Evolutionary conservation across 2,329 filamentous ascomycete species (phyloP).

Genomic region (Mariannaea sp.): DNA sequence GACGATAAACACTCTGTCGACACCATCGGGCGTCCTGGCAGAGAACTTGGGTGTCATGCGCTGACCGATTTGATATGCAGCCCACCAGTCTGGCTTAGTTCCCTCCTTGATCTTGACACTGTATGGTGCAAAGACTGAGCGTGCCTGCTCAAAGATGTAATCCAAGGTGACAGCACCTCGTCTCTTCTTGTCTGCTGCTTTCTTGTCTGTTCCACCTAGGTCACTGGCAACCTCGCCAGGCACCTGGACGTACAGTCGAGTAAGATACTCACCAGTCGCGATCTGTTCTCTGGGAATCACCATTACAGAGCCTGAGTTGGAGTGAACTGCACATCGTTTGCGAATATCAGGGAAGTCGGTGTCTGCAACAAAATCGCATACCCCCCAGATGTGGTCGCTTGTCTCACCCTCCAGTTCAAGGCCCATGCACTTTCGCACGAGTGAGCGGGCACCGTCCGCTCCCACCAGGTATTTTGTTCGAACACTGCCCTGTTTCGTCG

Average conservation of each 20-base stretch:
- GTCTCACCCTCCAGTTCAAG: constrained; percentile 23
- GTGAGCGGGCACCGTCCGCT: constrained; percentile 21
- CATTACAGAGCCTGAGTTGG: constrained; percentile 30
- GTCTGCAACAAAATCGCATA: constrained; percentile 19
- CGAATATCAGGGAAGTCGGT: constrained; percentile 37
- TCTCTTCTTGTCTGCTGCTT: not conserved
- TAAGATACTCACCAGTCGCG: constrained; percentile 20
- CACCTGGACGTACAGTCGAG: constrained; percentile 28
- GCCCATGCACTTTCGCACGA: constrained; percentile 15
- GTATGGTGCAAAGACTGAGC: constrained; percentile 59
- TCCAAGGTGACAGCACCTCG: constrained; percentile 39
- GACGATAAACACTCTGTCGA: constrained; percentile 68
- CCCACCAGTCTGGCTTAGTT: constrained; percentile 27
- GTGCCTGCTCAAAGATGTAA: constrained; percentile 53
- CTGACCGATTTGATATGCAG: constrained; percentile 65
- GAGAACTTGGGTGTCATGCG: constrained; percentile 48
- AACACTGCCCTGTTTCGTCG: too few relatives aligned
- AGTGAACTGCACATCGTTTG: constrained; percentile 35
- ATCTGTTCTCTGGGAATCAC: constrained; percentile 34
- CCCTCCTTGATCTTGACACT: constrained; percentile 44
- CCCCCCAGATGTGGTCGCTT: constrained; percentile 23
- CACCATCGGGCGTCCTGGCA: constrained; percentile 58
- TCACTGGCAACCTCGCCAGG: constrained; percentile 1
- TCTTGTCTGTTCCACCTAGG: constrained; percentile 3
- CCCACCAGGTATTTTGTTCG: constrained; percentile 6